Evolutionary conservation across 2,329 filamentous ascomycete species (phyloP), one percentile per base, ranked within the genome.

Genomic region (Verticillium dahliae): DNA sequence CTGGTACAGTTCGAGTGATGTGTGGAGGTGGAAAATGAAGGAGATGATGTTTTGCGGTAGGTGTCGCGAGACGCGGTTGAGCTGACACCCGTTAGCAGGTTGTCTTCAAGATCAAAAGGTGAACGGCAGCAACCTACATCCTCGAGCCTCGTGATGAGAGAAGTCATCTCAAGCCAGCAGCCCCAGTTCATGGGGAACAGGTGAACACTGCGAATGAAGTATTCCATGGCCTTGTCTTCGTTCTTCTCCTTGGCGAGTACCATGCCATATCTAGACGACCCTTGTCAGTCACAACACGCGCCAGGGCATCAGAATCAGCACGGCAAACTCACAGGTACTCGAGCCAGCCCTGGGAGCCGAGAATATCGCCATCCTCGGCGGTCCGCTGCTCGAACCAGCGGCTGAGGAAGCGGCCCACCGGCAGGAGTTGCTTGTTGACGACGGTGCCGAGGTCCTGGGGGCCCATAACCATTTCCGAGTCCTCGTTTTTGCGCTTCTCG

Each of bases 131-230:
- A 37, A 78, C 86, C 75, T 75, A 95, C 89, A 75, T 97, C 91
- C 74, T 97, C 92, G 9, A 90, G 83, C 38, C 90, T 87, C 39
- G 86, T 85, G 63, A 97, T 85, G 33, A 98, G 80, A 45, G 88
- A 88, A 4, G 90, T 91, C 73, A 99, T 85, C 76, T 99, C 95
- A 62, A 95, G 84, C 95, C 95, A 99, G 64, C 92, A 93, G 7
- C 92, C 92, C 95, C 95, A 99, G 71, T 98, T 97, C 84, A 93
- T 97, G 1, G 92, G 91, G 69, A 92, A 96, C 50, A 92, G 79
- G 72, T 96, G 90, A 10, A 97, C 91, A 70, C 93, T 97, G 65
- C 87, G 85, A 59, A 97, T 81, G n/a, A 99, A 82, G 83, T 90
- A 97, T 65, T 90, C 86, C 74, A 94, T 88, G 1, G 95, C 95